Conservation (phyloP, 2,329 filamentous ascomycete species). For the Hymenoscyphus fructigenus region DNA sequence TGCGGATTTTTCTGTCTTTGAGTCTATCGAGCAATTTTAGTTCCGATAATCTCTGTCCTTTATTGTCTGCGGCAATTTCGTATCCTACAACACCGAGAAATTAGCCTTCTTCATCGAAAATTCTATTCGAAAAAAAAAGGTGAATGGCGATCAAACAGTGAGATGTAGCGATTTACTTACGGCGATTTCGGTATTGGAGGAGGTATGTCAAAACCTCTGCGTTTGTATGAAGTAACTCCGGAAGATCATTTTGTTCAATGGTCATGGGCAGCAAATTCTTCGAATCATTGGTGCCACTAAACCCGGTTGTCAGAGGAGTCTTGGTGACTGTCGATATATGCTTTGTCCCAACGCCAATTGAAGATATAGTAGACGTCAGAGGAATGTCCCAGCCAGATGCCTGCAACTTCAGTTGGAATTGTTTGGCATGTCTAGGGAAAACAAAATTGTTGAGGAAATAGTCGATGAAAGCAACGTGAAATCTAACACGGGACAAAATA, state of each 20-base stretch:
- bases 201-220: slow-evolving; percentile 62
- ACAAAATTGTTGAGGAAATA: slow-evolving; percentile 64
- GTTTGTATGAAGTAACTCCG: slow-evolving; percentile 56
- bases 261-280: slow-evolving; percentile 58
- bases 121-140: too few species aligned
- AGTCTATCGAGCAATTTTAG: slow-evolving; percentile 45
- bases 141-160: too few species aligned
- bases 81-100: slow-evolving; percentile 37
- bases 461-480: slow-evolving; percentile 52
- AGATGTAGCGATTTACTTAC: neutral
- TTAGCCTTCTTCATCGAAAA: neutral
- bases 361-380: slow-evolving; percentile 36
- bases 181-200: slow-evolving; percentile 50
- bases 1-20: slow-evolving; percentile 40
- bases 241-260: slow-evolving; percentile 60
- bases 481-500: slow-evolving; percentile 51
- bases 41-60: slow-evolving; percentile 45
- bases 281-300: slow-evolving; percentile 71
- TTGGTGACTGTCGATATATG: slow-evolving; percentile 51
- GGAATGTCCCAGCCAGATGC: slow-evolving; percentile 69
- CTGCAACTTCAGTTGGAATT: slow-evolving; percentile 63
- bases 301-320: slow-evolving; percentile 57
- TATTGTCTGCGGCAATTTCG: slow-evolving; percentile 43
- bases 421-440: slow-evolving; percentile 63
- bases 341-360: slow-evolving; percentile 33